These are phyloP conservation scores for Abelmoschus esculentus DNA, from an alignment of 345 rosid species.

Conservation along the genomic window DNA sequence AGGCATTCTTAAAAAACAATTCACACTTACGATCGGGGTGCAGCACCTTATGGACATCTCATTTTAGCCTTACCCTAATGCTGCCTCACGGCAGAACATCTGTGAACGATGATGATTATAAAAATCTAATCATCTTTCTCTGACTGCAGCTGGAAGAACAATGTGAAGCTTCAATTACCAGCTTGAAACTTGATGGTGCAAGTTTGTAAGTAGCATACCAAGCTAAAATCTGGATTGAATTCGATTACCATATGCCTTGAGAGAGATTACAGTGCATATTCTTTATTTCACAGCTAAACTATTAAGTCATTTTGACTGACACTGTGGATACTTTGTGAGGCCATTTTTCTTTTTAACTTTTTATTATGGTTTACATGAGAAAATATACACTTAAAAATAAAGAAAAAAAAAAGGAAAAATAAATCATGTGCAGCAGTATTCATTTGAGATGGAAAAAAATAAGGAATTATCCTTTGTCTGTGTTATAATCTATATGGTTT, in stretches of 20 bases:
- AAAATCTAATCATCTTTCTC: not conserved
- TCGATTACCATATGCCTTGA: not conserved
- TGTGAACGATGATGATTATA: not conserved
- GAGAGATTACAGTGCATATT: not conserved
- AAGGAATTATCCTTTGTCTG: no score
- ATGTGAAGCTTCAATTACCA: slow-evolving; percentile 69
- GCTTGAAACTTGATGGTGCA: slow-evolving; percentile 35
- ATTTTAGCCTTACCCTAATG: no score
- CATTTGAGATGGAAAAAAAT: no score
- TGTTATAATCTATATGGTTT: no score
- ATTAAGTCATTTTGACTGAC: not conserved
- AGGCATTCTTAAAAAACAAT: not conserved
- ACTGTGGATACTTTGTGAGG: not conserved
- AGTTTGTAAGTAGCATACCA: slow-evolving; percentile 4
- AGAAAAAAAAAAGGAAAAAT: no score
- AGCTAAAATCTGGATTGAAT: not conserved
- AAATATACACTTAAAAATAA: no score
- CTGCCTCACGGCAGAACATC: no score
- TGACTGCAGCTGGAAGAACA: slow-evolving; percentile 76
- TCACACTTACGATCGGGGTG: not conserved
- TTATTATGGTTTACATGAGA: no score
- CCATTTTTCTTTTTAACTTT: no score
- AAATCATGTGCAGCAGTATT: no score
- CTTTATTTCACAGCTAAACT: not conserved
- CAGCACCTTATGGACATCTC: no score